Base-by-base conservation (phyloP, 768 basidiomycete species). In the Lentinula guzmanii region DNA sequence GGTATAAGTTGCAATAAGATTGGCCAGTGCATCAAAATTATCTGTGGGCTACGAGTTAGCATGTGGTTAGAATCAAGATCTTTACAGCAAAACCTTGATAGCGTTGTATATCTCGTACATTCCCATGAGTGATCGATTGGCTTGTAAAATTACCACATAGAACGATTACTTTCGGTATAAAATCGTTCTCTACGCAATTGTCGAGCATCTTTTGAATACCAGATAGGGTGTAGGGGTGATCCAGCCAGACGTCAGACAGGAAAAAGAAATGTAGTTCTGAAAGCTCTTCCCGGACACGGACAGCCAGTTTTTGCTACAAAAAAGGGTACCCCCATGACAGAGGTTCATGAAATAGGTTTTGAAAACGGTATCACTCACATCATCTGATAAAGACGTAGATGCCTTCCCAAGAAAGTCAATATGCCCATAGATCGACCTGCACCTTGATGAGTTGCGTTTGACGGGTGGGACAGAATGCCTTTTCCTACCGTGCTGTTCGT, bases 391-490 rank as follows among this genome's bases (percentile, higher is more conserved):
- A 2, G 95, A 93, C 1, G 95, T 90, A 3, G 92, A 86, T 1
- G 97, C 97, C 67, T 90, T 87, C n/a, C 97, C 97, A 10, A 98
- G 82, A 69, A 98, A 97, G 72, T 99, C 97, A 34, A 98, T 87
- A 69, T 98, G 97, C 0, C 95, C 97, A 69, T 92, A 97, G 65
- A 98, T 88, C 43, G 90, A 93, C 65, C 94, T 95, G 69, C 9
- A 46, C 53, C 41, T 45, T 11, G 10, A 13, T 72, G 51, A 39
- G 52, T 52, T 28, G 46, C 52, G 62, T 46, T 37, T 39, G 52
- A n/a, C 11, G 21, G 33, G 41, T 16, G 8, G 41, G 54, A 9
- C 21, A 45, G 34, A 31, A 41, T 48, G 7, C 66, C 4, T 33
- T 18, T 2, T 11, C 82, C 63, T 69, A 93, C 92, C 93, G 81